Evolutionary conservation across 768 basidiomycete genomes (phyloP).

Genomic region (Xerocomellus intermedius): DNA sequence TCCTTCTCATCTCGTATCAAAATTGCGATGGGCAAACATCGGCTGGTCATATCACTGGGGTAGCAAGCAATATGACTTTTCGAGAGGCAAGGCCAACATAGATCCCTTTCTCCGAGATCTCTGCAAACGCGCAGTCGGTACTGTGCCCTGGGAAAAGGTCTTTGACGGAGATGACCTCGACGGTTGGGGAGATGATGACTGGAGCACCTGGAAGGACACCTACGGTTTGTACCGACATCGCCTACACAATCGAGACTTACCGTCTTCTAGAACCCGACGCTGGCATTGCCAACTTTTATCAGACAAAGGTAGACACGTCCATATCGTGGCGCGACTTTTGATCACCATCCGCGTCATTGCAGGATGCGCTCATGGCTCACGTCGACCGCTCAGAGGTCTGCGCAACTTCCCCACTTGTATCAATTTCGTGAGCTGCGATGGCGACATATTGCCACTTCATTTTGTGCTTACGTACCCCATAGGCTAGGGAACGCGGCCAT

Average conservation of each 20-base stretch:
- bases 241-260: background rate
- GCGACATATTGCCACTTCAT: background rate
- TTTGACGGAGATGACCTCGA: conserved; percentile 41
- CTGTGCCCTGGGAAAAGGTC: conserved; percentile 70
- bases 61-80: conserved; percentile 91
- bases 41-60: conserved; percentile 98
- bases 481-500: conserved; percentile 88
- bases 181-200: conserved; percentile 59
- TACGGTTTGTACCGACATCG: conserved; percentile 57
- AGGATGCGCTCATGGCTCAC: conserved; percentile 93
- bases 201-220: conserved; percentile 70
- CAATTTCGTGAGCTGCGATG: conserved; percentile 70
- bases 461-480: background rate
- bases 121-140: conserved; percentile 60
- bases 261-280: conserved; percentile 78
- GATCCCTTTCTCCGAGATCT: conserved; percentile 52
- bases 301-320: conserved; percentile 51
- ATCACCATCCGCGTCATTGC: background rate
- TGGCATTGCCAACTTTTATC: conserved; percentile 96
- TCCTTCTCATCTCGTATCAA: conserved; percentile 60
- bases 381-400: conserved; percentile 97
- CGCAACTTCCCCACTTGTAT: conserved; percentile 87
- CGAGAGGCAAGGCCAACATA: conserved; percentile 62
- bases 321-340: background rate
- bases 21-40: conserved; percentile 93